Conservation (phyloP, 202 grass and related monocot species). For the Alloteropsis angusta region DNA sequence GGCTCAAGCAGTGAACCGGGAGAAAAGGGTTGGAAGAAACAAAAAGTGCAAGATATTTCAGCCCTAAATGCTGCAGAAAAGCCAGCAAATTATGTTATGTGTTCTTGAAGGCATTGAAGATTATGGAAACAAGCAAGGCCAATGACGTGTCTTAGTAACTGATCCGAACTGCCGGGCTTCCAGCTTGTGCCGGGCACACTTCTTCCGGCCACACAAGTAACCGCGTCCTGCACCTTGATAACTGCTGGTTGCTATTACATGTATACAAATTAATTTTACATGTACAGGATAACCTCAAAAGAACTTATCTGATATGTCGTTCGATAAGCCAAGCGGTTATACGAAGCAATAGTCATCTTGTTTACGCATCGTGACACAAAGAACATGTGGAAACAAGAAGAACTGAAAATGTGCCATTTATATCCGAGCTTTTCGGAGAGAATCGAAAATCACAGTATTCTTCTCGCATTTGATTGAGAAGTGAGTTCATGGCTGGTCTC, state of each 20-base stretch:
- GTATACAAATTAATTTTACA: neutral
- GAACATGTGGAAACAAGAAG: neutral
- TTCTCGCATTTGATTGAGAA: neutral
- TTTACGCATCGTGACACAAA: neutral
- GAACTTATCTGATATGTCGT: neutral
- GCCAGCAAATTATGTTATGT: neutral
- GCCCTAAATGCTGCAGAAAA: neutral
- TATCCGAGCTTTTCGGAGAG: neutral
- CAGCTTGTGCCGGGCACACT: neutral
- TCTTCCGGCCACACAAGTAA: neutral
- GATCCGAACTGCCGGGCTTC: neutral
- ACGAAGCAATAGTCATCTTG: neutral
- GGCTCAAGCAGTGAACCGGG: neutral
- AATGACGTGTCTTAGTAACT: conserved; percentile 14
- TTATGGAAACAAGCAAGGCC: conserved; percentile 23
- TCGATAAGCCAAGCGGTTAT: neutral
- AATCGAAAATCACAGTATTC: neutral
- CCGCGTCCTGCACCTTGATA: neutral
- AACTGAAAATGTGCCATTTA: neutral
- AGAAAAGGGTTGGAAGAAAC: neutral
- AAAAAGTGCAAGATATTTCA: neutral
- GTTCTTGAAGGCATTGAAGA: neutral
- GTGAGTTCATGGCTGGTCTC: neutral
- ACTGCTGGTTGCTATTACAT: neutral
- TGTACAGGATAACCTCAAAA: neutral